Percentiles rank a stretch among this genome's conserved stretches.
phyloP scores from a whole-genome alignment of 78 protist species.

The Dictyostelium purpureum region DNA sequence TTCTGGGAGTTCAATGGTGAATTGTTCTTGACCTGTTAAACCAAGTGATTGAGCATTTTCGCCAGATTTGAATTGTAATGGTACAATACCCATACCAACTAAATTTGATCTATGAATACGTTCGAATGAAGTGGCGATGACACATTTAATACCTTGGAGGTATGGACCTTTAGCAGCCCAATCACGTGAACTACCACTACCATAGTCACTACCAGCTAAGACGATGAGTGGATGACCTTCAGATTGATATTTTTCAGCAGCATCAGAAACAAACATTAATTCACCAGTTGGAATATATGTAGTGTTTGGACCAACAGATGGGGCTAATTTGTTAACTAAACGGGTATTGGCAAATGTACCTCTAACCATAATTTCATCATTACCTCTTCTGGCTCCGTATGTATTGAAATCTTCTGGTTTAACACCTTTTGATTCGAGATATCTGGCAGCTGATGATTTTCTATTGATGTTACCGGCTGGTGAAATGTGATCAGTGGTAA shows the following conservation, averaged over 20 bases:
- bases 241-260: slow-evolving; percentile 80
- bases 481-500: slow-evolving; percentile 93
- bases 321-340: slow-evolving; percentile 81
- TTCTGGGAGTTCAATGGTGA: slow-evolving; percentile 60
- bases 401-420: slow-evolving; percentile 86
- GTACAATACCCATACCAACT: slow-evolving; percentile 92
- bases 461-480: slow-evolving; percentile 84
- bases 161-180: slow-evolving; percentile 96
- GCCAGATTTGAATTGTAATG: slow-evolving; percentile 89
- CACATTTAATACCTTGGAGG: slow-evolving; percentile 88
- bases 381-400: slow-evolving; percentile 95
- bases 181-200: slow-evolving; percentile 91
- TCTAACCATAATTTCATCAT: slow-evolving; percentile 91
- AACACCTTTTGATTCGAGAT: slow-evolving; percentile 80
- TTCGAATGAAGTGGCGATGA: slow-evolving; percentile 91
- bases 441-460: slow-evolving; percentile 90
- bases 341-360: slow-evolving; percentile 93
- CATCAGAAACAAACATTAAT: slow-evolving; percentile 82
- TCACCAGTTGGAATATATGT: slow-evolving; percentile 89
- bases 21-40: slow-evolving; percentile 88
- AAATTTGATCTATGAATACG: slow-evolving; percentile 90
- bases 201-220: slow-evolving; percentile 93
- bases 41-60: slow-evolving; percentile 83
- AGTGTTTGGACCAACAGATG: slow-evolving; percentile 87
- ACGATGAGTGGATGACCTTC: slow-evolving; percentile 75